Base-by-base conservation (phyloP, 352 stramenopile genomes). In the Phytophthora capsici region DNA sequence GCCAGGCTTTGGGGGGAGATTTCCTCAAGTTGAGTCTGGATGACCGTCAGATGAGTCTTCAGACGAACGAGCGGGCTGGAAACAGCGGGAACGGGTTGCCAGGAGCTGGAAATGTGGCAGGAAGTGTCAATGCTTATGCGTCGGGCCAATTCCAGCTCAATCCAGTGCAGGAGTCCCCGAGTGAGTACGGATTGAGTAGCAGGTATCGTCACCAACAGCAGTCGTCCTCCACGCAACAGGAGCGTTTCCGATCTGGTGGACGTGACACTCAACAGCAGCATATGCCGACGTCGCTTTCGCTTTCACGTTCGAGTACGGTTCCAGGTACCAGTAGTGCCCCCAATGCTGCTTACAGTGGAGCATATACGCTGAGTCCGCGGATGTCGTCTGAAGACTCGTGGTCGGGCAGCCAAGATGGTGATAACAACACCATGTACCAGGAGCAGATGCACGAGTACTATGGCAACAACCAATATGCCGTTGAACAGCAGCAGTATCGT, bases 11-110 rank as follows among this genome's bases (percentile, higher is more conserved):
- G 19, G 86, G 86, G 26, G 84, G 82, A 14, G 82, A 90, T 51
- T 92, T 94, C 44, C 66, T 94, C 10, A 91, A 90, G 49, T 64
- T 94, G 5, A 82, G 60, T 26, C 47, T 94, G 55, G 83, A 91
- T 46, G 86, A 94, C 71, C 75, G 78, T 16, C 74, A 73, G 45
- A 73, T 80, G 75, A 77, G 69, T 68, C 50, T 79, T 0, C 62
- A 79, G 17, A 47, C 57, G 4, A 73, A 49, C 4, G 57, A 71
- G 28, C 59, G 75, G n/a, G 37, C 51, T 49, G 44, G 44, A 13
- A 65, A 43, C 20, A 41, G 30, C 6, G 14, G 10, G 13, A 60
- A 41, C 22, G 34, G 57, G 40, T 57, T 40, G 0, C 53, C 66
- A 6, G 28, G 50, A 4, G 69, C 44, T 23, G 32, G 30, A 10